Conservation (phyloP, 768 basidiomycete species). For the Pleurotus platypus region DNA sequence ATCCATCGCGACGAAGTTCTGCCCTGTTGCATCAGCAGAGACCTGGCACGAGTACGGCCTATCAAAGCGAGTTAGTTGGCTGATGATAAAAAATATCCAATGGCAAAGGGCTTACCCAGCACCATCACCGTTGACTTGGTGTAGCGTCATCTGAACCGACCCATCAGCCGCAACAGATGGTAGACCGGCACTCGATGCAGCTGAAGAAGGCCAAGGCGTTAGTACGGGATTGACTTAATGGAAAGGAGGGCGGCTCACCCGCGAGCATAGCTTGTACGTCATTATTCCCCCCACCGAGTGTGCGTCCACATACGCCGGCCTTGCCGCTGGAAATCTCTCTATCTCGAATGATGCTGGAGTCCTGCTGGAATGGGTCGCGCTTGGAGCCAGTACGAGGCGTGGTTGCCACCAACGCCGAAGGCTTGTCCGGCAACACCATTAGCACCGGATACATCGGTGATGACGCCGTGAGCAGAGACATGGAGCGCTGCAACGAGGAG, state of each 20-base stretch:
- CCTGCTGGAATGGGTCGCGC: conserved; percentile 21
- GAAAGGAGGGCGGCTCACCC: not conserved
- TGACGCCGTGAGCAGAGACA: conserved; percentile 20
- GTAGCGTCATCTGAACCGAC: conserved; percentile 18
- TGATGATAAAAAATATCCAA: not conserved
- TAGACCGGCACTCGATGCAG: conserved; percentile 16
- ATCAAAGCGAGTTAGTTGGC: not conserved
- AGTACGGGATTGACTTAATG: not conserved
- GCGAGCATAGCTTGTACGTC: not conserved
- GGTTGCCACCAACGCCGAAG: conserved; percentile 17
- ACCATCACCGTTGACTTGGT: conserved; percentile 27
- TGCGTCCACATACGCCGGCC: conserved; percentile 5
- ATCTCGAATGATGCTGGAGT: conserved; percentile 3
- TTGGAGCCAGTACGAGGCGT: conserved; percentile 20
- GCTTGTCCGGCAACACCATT: conserved; percentile 21
- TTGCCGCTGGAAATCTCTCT: not conserved
- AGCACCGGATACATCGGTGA: conserved; percentile 19
- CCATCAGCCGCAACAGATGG: conserved; percentile 20
- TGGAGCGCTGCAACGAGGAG: conserved; percentile 13
- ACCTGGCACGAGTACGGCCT: conserved; percentile 4
- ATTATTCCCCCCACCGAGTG: not conserved
- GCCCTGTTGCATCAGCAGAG: conserved; percentile 15
- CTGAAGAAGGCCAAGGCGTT: conserved; percentile 9
- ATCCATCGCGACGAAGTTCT: conserved; percentile 15
- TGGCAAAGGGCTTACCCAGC: conserved; percentile 19